Evolutionary conservation across 768 basidiomycete species (phyloP), one percentile per base, ranked within the genome.

Genomic region (Tricholoma hemisulphureum): DNA sequence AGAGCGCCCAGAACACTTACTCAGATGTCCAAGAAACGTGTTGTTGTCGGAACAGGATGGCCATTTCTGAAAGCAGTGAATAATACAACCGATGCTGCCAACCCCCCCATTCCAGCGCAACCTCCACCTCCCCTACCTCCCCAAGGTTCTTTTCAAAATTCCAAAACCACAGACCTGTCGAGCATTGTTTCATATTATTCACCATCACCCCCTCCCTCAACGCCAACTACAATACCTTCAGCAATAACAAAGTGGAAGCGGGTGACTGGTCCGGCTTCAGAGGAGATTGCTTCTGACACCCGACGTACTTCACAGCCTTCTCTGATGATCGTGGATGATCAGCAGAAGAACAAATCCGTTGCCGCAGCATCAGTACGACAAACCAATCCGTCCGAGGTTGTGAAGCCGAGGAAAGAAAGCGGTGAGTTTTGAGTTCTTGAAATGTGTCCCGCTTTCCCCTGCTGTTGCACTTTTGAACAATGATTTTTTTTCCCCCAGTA

Each of bases 41-140:
- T 83, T 6, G 65, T 78, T 2, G 77, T 84, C 9, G 82, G 82
- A 10, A 73, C 71, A 43, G 77, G 79, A 9, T 83, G 83, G 80
- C 78, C 80, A n/a, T 68, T 68, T 21, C 68, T 65, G 20, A 69
- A 70, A 55, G 57, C 61, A 24, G 41, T 63, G 16, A 64, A 60
- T 28, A 35, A 29, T 52, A 53, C 54, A 39, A 60, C 43, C 37
- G 51, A 61, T 26, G 49, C 59, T 39, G 58, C 67, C 39, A 32
- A 59, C 26, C 55, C 65, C 14, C 41, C 60, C 16, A 35, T 53
- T n/a, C 61, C 65, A 37, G 57, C 67, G 14, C 60, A 60, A 11
- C 29, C 59, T 46, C 53, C 66, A 8, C 55, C 65, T n/a, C 24
- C 62, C 41, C 59, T 62, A 9, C 51, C 64, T 2, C 58, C 62